phyloP scores from a whole-genome alignment of 192 early-diverging fungal species.

The Podila epigama region DNA sequence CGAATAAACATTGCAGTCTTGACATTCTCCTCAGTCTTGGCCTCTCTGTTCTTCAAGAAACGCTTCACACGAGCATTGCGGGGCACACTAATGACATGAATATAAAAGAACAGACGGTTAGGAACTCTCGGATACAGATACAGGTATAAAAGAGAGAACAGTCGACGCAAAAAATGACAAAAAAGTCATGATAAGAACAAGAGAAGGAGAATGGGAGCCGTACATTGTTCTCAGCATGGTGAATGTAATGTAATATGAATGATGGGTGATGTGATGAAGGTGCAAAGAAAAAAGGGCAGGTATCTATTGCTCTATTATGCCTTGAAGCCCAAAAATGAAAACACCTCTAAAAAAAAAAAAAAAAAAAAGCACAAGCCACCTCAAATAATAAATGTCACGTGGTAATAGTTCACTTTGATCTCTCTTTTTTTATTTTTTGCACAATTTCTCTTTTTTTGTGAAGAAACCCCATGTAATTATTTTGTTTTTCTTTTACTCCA shows the following conservation, averaged over 20 bases:
- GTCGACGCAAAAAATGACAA: background rate
- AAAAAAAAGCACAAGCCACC: too few relatives aligned
- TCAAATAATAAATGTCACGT: too few relatives aligned
- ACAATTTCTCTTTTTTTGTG: background rate
- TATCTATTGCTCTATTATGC: too few relatives aligned
- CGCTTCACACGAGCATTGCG: constrained; percentile 91
- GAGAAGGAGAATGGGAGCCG: too few relatives aligned
- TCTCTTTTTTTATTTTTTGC: too few relatives aligned
- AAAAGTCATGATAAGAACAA: background rate
- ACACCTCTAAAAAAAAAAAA: background rate
- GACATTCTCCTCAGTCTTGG: constrained; percentile 89
- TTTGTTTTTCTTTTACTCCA: constrained; percentile 53
- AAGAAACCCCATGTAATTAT: background rate
- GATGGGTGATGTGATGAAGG: background rate
- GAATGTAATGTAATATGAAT: background rate
- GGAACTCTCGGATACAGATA: background rate
- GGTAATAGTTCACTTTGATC: too few relatives aligned
- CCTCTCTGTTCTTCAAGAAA: constrained; percentile 84
- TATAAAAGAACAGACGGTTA: background rate
- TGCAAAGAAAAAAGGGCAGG: background rate
- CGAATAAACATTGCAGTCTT: constrained; percentile 92
- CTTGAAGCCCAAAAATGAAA: too few relatives aligned
- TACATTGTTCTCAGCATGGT: constrained; percentile 40
- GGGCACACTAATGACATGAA: constrained; percentile 66
- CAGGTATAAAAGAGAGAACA: too few relatives aligned